Percentiles rank a stretch among this genome's conserved stretches.
These are phyloP conservation scores for Aspergillus sojae DNA, from an alignment of 2,329 filamentous ascomycete genomes.

Conservation along the genomic window DNA sequence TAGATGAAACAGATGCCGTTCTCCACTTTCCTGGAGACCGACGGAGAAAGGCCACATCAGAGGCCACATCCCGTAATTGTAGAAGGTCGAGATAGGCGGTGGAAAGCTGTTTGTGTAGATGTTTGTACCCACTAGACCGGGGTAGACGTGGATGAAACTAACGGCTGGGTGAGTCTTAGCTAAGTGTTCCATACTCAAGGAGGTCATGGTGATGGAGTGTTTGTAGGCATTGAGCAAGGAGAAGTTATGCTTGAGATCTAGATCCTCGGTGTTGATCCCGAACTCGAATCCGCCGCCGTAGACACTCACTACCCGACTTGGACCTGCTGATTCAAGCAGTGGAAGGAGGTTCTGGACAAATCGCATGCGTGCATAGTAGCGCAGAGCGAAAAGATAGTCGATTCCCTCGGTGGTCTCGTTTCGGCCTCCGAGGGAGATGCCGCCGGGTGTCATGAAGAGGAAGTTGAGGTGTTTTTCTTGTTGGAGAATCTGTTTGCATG, in stretches of 20 bases:
- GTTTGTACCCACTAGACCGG: slow-evolving; percentile 52
- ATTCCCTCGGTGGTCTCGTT: slow-evolving; percentile 31
- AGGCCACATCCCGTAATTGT: slow-evolving; percentile 9
- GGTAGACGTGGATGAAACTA: slow-evolving; percentile 54
- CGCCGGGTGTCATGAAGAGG: slow-evolving; percentile 30
- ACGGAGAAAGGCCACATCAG: slow-evolving; percentile 16
- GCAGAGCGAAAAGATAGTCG: slow-evolving; percentile 27
- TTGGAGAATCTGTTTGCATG: slow-evolving; percentile 49
- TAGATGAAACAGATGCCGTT: slow-evolving; percentile 19
- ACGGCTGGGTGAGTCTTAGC: slow-evolving; percentile 49
- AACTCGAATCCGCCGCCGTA: slow-evolving; percentile 56
- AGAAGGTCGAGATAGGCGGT: slow-evolving; percentile 5
- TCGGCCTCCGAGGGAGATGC: slow-evolving; percentile 13
- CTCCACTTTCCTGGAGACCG: slow-evolving; percentile 12
- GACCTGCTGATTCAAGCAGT: slow-evolving; percentile 17
- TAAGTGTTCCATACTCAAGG: slow-evolving; percentile 53
- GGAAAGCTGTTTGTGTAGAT: slow-evolving; percentile 27
- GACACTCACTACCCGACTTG: slow-evolving; percentile 58
- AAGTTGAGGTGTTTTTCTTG: slow-evolving; percentile 29
- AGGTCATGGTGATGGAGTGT: slow-evolving; percentile 55
- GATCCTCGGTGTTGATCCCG: slow-evolving; percentile 50
- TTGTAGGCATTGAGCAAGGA: slow-evolving; percentile 24
- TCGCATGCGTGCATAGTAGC: slow-evolving; percentile 35
- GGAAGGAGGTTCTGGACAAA: slow-evolving; percentile 36
- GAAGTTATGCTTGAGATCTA: slow-evolving; percentile 33